A percentile compares a stretch with the other conserved stretches of the same genome.
Conservation (phyloP, 495 filamentous ascomycete species). For the Hypoxylon fuscum region DNA sequence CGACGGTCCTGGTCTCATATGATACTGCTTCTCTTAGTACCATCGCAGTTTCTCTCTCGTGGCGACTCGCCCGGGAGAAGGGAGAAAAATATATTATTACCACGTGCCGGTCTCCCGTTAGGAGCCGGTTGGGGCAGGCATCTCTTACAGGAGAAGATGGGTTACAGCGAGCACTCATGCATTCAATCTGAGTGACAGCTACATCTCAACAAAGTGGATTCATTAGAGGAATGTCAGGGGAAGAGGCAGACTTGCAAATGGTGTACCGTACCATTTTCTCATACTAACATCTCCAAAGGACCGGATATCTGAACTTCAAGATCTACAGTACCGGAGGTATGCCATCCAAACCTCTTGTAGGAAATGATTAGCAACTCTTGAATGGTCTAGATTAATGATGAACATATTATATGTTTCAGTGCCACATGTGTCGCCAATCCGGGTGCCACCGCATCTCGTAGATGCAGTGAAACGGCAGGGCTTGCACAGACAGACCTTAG, state of each 20-base stretch:
- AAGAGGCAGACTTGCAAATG: conserved; percentile 3
- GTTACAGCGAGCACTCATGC: conserved; percentile 27
- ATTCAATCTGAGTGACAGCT: conserved; percentile 33
- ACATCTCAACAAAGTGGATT: conserved; percentile 22
- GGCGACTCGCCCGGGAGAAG: conserved; percentile 33
- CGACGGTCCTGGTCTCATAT: conserved; percentile 17
- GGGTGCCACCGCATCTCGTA: conserved; percentile 22
- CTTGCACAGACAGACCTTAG: conserved; percentile 10
- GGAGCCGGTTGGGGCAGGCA: conserved; percentile 20
- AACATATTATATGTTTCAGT: conserved; percentile 23
- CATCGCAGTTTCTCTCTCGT: conserved; percentile 38
- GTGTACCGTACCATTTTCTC: conserved; percentile 5
- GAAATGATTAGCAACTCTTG: conserved; percentile 33
- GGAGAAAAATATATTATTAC: conserved; percentile 37
- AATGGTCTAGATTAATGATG: conserved; percentile 34
- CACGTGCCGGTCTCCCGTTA: conserved; percentile 38
- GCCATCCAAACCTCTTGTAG: conserved; percentile 21
- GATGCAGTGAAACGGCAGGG: conserved; percentile 33
- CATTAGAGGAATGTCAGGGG: neutral
- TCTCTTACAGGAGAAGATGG: conserved; percentile 6
- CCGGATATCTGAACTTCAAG: conserved; percentile 19
- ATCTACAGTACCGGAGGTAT: conserved; percentile 29
- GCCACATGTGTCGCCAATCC: conserved; percentile 19
- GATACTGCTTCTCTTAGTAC: conserved; percentile 17
- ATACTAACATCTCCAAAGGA: conserved; percentile 19